Evolutionary conservation across 2,329 filamentous ascomycete genomes (phyloP), one percentile per base, ranked within the genome.

Genomic region (Parastagonospora nodorum): DNA sequence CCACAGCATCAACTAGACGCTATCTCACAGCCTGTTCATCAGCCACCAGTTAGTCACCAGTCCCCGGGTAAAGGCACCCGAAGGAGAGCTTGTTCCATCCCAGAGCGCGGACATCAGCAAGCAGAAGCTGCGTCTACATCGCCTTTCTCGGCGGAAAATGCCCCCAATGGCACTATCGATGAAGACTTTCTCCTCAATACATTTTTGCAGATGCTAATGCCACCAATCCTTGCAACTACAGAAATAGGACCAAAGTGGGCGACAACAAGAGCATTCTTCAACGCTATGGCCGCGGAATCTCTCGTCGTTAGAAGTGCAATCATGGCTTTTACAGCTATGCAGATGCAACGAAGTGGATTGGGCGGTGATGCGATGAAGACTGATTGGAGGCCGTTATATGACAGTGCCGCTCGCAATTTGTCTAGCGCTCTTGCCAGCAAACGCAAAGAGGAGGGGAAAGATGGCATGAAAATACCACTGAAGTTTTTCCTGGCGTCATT

Each of bases 201-300:
- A 46, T 82, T 82, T 49, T 66, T 76, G 14, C 74, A 73, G 35
- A 77, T 79, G 2, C 75, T 79, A 12, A 77, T 78, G n/a, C 80
- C 80, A 5, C 80, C 80, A 1, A 82, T 83, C 27, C 73, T 83
- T 4, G 77, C 78, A 14, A 78, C 82, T 41, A 77, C 83, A 0
- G 82, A 83, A 56, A 80, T 78, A 48, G 60, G 58, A 9, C 79
- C 78, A 55, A 79, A 77, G 44, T 83, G 81, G 81, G 69, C 77
- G 2, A 72, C 76, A 0, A 80, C 81, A 57, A 73, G 80, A 5
- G 77, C 79, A 39, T 71, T 78, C 28, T 74, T 83, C 14, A 72
- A 79, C 1, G 70, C 75, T 2, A 80, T 82, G 76, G 75, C 80
- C 3, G 69, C 69, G 14, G 67, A 74, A 8, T 82, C 80, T 0